Evolutionary conservation across 106 monocot species (phyloP).

Genomic region (Allium cepa): DNA sequence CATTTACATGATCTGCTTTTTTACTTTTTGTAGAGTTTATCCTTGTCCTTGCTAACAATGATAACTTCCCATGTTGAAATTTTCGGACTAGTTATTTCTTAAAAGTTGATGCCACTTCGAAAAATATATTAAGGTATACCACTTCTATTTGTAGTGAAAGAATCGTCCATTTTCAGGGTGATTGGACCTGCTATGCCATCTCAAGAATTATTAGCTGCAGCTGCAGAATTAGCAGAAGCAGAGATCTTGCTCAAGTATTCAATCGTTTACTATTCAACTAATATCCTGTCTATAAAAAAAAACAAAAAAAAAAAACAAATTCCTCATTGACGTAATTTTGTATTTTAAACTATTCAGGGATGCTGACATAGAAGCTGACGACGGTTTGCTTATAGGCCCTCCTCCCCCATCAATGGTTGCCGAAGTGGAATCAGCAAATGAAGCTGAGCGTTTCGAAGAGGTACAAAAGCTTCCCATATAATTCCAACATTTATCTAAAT

Average conservation of each 20-base stretch:
- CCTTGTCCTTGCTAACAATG: neutral
- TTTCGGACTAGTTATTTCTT: slow-evolving; percentile 1
- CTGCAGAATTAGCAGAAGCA: slow-evolving; percentile 85
- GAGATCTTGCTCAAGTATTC: slow-evolving; percentile 60
- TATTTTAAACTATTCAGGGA: slow-evolving; percentile 52
- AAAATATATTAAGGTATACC: neutral
- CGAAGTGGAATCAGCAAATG: slow-evolving; percentile 93
- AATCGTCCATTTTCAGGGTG: slow-evolving; percentile 32
- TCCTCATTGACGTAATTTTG: slow-evolving; percentile 8
- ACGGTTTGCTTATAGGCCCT: slow-evolving; percentile 89
- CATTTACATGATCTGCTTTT: neutral
- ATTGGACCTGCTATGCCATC: slow-evolving; percentile 99
- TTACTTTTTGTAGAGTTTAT: neutral
- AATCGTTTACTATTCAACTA: neutral
- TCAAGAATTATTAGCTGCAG: slow-evolving; percentile 82
- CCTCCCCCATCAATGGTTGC: slow-evolving; percentile 89
- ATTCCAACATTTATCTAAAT: too few species aligned
- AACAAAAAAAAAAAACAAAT: neutral
- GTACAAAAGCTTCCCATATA: slow-evolving; percentile 23
- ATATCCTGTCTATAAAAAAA: too few species aligned
- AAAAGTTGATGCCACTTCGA: neutral
- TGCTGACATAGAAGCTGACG: slow-evolving; percentile 55
- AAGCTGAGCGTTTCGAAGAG: slow-evolving; percentile 99
- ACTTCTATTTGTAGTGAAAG: neutral
- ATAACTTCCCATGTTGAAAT: neutral